phyloP scores from a whole-genome alignment of 2,329 filamentous ascomycete species.

The Cytospora leucostoma region DNA sequence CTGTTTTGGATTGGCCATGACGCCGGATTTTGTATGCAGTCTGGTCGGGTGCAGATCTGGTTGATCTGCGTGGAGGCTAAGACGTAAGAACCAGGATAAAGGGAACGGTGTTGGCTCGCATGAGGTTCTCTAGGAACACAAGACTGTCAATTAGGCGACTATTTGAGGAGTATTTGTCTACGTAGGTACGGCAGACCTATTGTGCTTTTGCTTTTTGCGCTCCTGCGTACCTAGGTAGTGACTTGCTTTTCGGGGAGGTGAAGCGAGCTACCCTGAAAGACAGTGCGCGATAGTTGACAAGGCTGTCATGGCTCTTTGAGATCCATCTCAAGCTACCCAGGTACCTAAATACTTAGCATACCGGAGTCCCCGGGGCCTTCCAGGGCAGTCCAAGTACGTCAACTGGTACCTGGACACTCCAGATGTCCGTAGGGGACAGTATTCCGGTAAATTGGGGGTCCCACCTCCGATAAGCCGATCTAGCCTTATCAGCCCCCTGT shows the following conservation, averaged over 20 bases:
- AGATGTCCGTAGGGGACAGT: not conserved
- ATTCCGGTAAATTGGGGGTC: not conserved
- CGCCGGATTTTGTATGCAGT: not conserved
- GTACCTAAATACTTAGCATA: not conserved
- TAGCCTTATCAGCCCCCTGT: not conserved
- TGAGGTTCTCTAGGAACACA: not conserved
- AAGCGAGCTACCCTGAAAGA: conserved; percentile 1
- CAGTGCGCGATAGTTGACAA: not conserved
- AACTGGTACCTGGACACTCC: not conserved
- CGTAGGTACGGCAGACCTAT: not conserved
- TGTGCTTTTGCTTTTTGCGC: not conserved
- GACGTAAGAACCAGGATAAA: not conserved
- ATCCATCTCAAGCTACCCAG: not conserved
- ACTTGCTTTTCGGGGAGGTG: not conserved
- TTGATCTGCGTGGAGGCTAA: not conserved
- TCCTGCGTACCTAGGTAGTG: not conserved
- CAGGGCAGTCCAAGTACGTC: not conserved
- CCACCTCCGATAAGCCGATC: not conserved
- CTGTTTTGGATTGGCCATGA: conserved; percentile 16
- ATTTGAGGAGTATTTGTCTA: not conserved
- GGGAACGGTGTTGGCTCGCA: not conserved
- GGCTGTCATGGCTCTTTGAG: conserved; percentile 1
- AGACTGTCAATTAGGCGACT: not conserved
- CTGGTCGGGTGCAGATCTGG: not conserved
- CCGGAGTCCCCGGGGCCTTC: not conserved